Evolutionary conservation across 202 grass and related monocot species (phyloP).

Genomic region (Panicum hallii): DNA sequence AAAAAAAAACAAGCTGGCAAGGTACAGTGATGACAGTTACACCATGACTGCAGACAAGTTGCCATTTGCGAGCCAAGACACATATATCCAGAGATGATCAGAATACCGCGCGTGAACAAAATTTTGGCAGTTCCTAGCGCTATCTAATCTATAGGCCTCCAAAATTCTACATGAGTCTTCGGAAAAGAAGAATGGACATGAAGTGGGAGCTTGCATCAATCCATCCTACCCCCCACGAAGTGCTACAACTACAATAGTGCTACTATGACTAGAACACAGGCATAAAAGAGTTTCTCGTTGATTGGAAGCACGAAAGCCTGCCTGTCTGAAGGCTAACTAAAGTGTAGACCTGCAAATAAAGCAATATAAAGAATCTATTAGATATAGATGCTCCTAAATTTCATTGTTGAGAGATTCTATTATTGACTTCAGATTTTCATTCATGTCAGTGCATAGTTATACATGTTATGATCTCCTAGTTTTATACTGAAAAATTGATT

Average conservation of each 20-base stretch:
- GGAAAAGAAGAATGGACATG: conserved; percentile 6
- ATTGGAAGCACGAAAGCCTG: conserved; percentile 20
- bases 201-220: conserved; percentile 34
- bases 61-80: background rate
- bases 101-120: background rate
- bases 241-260: conserved; percentile 28
- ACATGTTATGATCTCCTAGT: background rate
- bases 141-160: conserved; percentile 10
- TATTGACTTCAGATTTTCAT: background rate
- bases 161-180: conserved; percentile 14
- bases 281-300: conserved; percentile 23
- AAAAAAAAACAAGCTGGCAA: background rate
- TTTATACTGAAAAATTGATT: conserved; percentile 35
- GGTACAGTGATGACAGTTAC: background rate
- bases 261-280: conserved; percentile 45
- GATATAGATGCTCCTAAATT: conserved; percentile 16
- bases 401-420: background rate
- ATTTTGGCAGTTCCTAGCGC: background rate
- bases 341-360: conserved; percentile 42
- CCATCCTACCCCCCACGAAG: conserved; percentile 39
- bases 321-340: conserved; percentile 16
- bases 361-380: conserved; percentile 24
- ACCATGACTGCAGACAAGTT: background rate
- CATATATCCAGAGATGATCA: background rate
- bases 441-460: background rate